Evolutionary conservation across 2,329 filamentous ascomycete species (phyloP), one percentile per base, ranked within the genome.

Genomic region (Colletotrichum aenigma): DNA sequence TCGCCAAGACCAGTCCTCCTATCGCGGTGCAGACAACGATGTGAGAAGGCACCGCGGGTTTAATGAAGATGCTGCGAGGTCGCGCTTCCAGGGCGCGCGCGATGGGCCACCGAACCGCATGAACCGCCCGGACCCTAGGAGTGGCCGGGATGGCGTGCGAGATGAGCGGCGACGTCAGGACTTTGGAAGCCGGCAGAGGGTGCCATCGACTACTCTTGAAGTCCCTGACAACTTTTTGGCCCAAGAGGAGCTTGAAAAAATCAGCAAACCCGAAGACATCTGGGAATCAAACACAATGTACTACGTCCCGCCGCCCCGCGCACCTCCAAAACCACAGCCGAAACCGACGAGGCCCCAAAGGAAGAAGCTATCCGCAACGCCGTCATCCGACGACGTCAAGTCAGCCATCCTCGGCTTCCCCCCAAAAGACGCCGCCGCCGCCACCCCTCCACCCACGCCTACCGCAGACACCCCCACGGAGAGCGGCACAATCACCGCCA

Each of bases 271-370:
- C 16, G 28, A 66, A 6, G 60, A 66, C 24, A n/a, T 76, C 21
- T 75, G 65, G 58, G 34, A 70, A 12, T 61, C 74, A 4, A 75
- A 66, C 15, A 70, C 71, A 3, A 34, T 76, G 34, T 76, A 55
- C 55, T 76, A 70, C 60, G 24, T 24, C 2, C 71, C 71, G 10
- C 43, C 43, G n/a, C 43, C 43, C 6, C 43, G 43, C n/a, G n/a
- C n/a, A 7, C 43, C 43, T 7, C 43, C 43, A 52, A 52, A 52
- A 52, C 43, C 43, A 52, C 10, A 52, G 4, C 43, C 43, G 43
- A 52, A 52, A 13, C 69, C 70, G 3, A 67, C 38, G 55, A 72
- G 71, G 26, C 48, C 66, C 24, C 56, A 70, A 18, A 13, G 64
- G 21, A 52, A 21, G 43, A 52, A 52, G 43, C 43, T 66, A 58